These are phyloP conservation scores for Beauveria brongniartii DNA, from an alignment of 2,329 filamentous ascomycete genomes.

Conservation along the genomic window DNA sequence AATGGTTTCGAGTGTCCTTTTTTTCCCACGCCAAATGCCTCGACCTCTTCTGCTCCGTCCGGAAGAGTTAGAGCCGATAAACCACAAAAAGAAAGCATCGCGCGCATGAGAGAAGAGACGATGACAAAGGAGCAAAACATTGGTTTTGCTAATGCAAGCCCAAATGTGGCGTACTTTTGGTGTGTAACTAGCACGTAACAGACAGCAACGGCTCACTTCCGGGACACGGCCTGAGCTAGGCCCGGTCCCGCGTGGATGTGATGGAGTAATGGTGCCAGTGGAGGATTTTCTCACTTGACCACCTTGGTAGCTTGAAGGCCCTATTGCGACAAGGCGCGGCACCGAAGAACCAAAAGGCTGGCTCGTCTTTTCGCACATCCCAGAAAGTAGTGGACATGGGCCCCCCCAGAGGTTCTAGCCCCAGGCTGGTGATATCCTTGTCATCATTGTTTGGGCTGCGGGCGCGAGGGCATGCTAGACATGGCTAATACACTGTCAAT, in stretches of 20 bases:
- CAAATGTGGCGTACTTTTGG: neutral
- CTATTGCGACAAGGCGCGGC: too few relatives aligned
- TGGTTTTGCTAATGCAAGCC: neutral
- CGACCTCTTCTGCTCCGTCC: too few relatives aligned
- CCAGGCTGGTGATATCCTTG: neutral
- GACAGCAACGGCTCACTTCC: conserved; percentile 1
- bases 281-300: too few relatives aligned
- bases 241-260: neutral
- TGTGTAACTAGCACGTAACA: neutral
- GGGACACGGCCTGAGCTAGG: neutral
- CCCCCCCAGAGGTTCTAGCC: neutral
- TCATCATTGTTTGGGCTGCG: neutral
- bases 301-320: too few relatives aligned
- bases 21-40: too few relatives aligned
- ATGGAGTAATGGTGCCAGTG: too few relatives aligned
- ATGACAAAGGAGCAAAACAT: neutral
- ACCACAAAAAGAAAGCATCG: neutral
- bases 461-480: neutral
- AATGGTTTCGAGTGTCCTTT: too few relatives aligned
- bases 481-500: neutral
- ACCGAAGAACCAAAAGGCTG: too few relatives aligned
- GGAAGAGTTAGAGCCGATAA: neutral
- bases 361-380: neutral
- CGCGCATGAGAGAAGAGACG: neutral
- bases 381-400: neutral